These are phyloP conservation scores for Starmerella bombicola DNA, from an alignment of 805 yeast genomes.

Conservation along the genomic window DNA sequence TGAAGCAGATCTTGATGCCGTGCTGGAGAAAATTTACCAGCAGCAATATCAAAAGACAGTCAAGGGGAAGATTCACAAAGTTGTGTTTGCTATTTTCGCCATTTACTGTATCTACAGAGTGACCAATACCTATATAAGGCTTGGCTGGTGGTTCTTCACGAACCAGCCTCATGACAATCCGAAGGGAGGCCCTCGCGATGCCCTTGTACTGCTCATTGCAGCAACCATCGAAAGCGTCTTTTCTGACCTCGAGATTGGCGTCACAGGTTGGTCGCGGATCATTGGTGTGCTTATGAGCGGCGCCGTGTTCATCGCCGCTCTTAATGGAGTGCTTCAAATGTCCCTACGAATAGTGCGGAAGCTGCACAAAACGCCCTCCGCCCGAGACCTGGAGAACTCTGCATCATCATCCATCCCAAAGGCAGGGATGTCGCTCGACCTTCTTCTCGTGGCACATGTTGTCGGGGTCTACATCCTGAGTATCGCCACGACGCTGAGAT, in stretches of 20 bases:
- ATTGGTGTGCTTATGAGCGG: slow-evolving; percentile 33
- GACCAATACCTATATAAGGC: slow-evolving; percentile 23
- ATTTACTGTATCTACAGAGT: slow-evolving; percentile 34
- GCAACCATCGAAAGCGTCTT: slow-evolving; percentile 9
- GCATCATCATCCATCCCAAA: neutral
- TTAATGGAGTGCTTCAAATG: slow-evolving; percentile 29
- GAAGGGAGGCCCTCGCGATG: slow-evolving; percentile 21
- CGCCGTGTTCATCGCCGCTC: slow-evolving; percentile 28
- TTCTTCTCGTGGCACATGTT: slow-evolving; percentile 29
- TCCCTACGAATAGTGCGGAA: slow-evolving; percentile 13
- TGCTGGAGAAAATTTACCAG: slow-evolving; percentile 20
- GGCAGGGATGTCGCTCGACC: slow-evolving; percentile 13
- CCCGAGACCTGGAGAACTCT: neutral
- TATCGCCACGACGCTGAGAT: slow-evolving; percentile 32
- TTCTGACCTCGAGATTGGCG: slow-evolving; percentile 20
- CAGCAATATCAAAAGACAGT: slow-evolving; percentile 26
- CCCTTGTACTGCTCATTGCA: slow-evolving; percentile 20
- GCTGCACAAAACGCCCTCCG: slow-evolving; percentile 5
- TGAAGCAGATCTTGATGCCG: slow-evolving; percentile 25
- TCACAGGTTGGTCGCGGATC: slow-evolving; percentile 30
- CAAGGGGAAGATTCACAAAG: slow-evolving; percentile 25
- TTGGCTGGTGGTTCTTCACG: slow-evolving; percentile 22
- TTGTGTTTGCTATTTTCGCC: slow-evolving; percentile 28
- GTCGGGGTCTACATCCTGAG: slow-evolving; percentile 32
- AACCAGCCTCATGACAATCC: slow-evolving; percentile 6